Conservation (phyloP, 73 alveolate species). For the Durusdinium trenchii region DNA sequence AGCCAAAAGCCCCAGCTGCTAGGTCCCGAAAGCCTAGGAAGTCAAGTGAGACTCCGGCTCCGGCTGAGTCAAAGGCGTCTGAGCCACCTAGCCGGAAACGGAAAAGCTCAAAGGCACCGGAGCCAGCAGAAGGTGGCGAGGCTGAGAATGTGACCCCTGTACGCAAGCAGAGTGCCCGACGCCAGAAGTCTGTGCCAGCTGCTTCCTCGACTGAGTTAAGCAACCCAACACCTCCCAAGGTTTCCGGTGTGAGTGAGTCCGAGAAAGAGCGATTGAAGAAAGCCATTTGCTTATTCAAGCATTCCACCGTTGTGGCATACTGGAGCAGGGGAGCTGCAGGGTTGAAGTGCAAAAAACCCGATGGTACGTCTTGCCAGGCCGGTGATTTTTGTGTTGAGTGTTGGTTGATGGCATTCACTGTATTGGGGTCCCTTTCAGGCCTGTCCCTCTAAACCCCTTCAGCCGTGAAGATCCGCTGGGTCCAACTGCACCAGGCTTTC, state of each 20-base stretch:
- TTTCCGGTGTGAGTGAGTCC: neutral
- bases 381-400: neutral
- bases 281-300: neutral
- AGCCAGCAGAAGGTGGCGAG: neutral
- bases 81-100: neutral
- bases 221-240: slow-evolving; percentile 22
- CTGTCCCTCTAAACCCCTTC: neutral
- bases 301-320: neutral
- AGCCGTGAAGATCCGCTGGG: neutral
- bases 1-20: neutral
- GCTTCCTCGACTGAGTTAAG: neutral
- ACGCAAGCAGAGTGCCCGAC: neutral
- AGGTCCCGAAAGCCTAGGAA: neutral
- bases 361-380: neutral
- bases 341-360: neutral
- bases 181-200: neutral
- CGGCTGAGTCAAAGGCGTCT: neutral
- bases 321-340: slow-evolving; percentile 29
- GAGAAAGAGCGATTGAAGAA: neutral
- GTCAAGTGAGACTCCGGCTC: neutral
- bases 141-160: neutral
- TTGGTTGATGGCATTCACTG: too few species aligned
- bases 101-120: neutral
- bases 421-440: too few species aligned
- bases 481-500: neutral